Conservation (phyloP, 495 filamentous ascomycete species). For the Hypoxylon rickii region DNA sequence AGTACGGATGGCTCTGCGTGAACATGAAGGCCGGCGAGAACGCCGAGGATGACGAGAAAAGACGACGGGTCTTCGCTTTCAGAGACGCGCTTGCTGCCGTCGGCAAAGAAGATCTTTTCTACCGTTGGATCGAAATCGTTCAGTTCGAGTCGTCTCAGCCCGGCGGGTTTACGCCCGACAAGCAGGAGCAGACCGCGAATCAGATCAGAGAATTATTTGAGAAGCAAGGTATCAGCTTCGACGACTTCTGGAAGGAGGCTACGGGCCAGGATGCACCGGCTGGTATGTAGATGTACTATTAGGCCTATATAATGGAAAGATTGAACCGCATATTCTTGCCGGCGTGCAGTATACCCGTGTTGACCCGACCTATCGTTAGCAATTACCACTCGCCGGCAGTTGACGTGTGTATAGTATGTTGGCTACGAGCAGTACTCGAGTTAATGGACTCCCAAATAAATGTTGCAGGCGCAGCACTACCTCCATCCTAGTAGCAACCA, state of each 20-base stretch:
- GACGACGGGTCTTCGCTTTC: conserved; percentile 70
- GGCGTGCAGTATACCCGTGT: too few species aligned
- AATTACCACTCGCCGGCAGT: too few species aligned
- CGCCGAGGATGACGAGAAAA: conserved; percentile 55
- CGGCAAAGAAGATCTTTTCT: conserved; percentile 84
- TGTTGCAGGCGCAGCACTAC: too few species aligned
- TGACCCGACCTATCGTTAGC: too few species aligned
- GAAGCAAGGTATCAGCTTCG: conserved; percentile 72
- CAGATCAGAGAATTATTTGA: conserved; percentile 71
- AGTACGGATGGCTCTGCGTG: conserved; percentile 68
- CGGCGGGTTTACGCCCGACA: conserved; percentile 71
- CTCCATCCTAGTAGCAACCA: too few species aligned
- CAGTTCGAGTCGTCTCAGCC: conserved; percentile 78
- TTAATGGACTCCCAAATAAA: too few species aligned
- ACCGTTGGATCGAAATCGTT: conserved; percentile 81
- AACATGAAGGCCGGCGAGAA: conserved; percentile 56
- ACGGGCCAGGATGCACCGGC: conserved; percentile 65
- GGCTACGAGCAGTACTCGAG: too few species aligned
- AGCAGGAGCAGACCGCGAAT: conserved; percentile 65
- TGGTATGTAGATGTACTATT: too few species aligned
- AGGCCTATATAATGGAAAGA: too few species aligned
- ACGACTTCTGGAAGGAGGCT: conserved; percentile 71
- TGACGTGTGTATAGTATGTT: too few species aligned
- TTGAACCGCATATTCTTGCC: too few species aligned
- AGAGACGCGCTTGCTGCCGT: conserved; percentile 69